A percentile compares a stretch with the other conserved stretches of the same genome.
Evolutionary conservation across 202 grass and related monocot species (phyloP).

Genomic region (Saccharum hybrid): DNA sequence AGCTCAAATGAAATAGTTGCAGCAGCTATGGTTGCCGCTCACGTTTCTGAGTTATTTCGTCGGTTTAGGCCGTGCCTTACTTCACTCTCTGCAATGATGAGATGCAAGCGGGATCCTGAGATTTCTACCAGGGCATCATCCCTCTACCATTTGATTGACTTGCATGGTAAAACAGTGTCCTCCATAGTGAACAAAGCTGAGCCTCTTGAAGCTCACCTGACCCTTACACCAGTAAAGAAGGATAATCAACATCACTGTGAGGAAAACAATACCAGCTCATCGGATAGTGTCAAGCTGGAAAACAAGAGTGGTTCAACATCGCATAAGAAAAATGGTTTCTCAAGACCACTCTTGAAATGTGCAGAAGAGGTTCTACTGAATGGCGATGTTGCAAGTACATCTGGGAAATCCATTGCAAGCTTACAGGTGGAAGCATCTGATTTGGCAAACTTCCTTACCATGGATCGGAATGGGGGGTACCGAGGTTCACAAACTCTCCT

Average conservation of each 20-base stretch:
- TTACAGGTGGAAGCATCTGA: slow-evolving; percentile 90
- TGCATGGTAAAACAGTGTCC: slow-evolving; percentile 96
- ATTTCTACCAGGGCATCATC: slow-evolving; percentile 91
- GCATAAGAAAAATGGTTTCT: slow-evolving; percentile 55
- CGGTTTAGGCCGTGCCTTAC: slow-evolving; percentile 91
- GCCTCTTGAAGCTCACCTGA: slow-evolving; percentile 80
- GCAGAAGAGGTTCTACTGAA: slow-evolving; percentile 52
- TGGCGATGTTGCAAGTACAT: slow-evolving; percentile 64
- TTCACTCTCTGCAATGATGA: slow-evolving; percentile 77
- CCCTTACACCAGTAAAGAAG: slow-evolving; percentile 58
- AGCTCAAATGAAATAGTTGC: slow-evolving; percentile 99
- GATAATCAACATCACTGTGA: slow-evolving; percentile 48
- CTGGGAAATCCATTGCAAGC: slow-evolving; percentile 71
- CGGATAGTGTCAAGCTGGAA: slow-evolving; percentile 40
- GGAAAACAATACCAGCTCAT: slow-evolving; percentile 50
- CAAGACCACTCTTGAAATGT: slow-evolving; percentile 57
- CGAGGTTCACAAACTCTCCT: slow-evolving; percentile 76
- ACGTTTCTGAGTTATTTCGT: slow-evolving; percentile 95
- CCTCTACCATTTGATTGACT: slow-evolving; percentile 92
- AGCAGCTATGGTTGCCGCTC: slow-evolving; percentile 98
- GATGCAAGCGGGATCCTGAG: slow-evolving; percentile 86
- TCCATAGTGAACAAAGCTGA: slow-evolving; percentile 99
- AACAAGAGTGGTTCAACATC: slow-evolving; percentile 52
- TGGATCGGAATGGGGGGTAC: slow-evolving; percentile 89
- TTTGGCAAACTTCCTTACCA: slow-evolving; percentile 94